Evolutionary conservation across 345 rosid genomes (phyloP).

Genomic region (Eucalyptus regnans): DNA sequence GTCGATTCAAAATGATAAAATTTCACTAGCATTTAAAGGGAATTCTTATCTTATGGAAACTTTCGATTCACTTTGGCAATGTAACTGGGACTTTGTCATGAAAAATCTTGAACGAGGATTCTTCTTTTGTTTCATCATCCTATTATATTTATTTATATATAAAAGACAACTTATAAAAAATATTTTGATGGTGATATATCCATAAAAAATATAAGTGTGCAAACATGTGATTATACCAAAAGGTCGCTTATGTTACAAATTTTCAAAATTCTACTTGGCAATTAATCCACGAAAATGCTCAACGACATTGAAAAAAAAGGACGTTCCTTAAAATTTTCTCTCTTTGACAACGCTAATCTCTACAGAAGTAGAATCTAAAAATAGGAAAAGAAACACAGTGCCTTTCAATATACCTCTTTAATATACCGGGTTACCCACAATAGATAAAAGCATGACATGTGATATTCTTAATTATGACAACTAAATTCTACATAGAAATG

Average conservation of each 20-base stretch:
- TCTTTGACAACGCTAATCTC: neutral
- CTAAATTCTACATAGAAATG: neutral
- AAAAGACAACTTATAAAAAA: neutral
- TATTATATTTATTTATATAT: neutral
- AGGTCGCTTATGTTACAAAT: neutral
- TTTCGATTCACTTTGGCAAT: neutral
- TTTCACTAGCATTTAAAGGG: neutral
- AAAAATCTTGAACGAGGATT: neutral
- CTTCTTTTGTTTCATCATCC: neutral
- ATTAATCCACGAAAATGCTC: neutral
- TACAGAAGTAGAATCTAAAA: neutral
- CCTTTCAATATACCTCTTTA: neutral
- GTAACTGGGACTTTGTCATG: neutral
- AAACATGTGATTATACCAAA: neutral
- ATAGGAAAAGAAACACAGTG: neutral
- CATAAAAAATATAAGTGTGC: neutral
- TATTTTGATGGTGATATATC: neutral
- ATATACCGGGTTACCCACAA: neutral
- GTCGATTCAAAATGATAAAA: neutral
- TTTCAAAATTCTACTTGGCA: neutral
- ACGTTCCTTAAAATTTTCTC: neutral
- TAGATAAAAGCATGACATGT: neutral
- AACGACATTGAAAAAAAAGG: neutral
- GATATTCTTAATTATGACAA: neutral
- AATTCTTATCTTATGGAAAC: neutral